Conservation (phyloP, 2,329 filamentous ascomycete species). For the Endoconidiophora polonica region DNA sequence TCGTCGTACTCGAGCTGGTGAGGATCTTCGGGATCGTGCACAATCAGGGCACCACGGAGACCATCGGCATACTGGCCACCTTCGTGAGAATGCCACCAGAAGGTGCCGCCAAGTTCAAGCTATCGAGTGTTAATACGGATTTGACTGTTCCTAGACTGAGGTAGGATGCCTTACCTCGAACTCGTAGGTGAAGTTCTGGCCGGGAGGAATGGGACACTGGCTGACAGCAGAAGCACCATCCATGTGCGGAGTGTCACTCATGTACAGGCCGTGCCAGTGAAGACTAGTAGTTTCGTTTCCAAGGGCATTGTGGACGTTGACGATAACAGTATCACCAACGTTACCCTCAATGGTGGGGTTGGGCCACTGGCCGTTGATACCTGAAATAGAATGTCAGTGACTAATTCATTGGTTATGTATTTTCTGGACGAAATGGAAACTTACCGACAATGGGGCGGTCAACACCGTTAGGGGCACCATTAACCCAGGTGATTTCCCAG, state of each 20-base stretch:
- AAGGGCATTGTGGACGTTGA: slow-evolving; percentile 33
- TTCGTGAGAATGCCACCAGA: slow-evolving; percentile 23
- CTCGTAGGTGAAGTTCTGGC: slow-evolving; percentile 34
- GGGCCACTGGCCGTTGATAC: slow-evolving; percentile 17
- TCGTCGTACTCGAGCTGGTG: slow-evolving; percentile 32
- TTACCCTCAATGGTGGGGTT: slow-evolving; percentile 5
- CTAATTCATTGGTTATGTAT: background rate
- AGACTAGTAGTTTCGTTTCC: slow-evolving; percentile 36
- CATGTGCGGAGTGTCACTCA: slow-evolving; percentile 36
- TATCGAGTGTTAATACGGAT: slow-evolving; percentile 12
- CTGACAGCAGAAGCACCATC: slow-evolving; percentile 40
- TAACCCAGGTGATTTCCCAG: slow-evolving; percentile 13
- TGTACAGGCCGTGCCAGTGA: slow-evolving; percentile 43
- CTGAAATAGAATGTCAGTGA: slow-evolving; percentile 18
- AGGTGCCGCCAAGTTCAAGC: slow-evolving; percentile 28
- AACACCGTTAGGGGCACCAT: slow-evolving; percentile 12
- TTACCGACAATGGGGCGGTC: slow-evolving; percentile 13
- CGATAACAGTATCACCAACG: slow-evolving; percentile 26
- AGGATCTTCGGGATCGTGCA: slow-evolving; percentile 32
- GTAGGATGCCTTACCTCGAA: slow-evolving; percentile 24
- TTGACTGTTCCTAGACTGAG: too few relatives aligned
- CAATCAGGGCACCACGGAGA: slow-evolving; percentile 35
- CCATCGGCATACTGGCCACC: slow-evolving; percentile 41
- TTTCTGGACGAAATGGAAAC: background rate
- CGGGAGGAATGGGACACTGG: slow-evolving; percentile 37